Conservation (phyloP, 2,329 filamentous ascomycete species). For the Akanthomyces dipterigenus region DNA sequence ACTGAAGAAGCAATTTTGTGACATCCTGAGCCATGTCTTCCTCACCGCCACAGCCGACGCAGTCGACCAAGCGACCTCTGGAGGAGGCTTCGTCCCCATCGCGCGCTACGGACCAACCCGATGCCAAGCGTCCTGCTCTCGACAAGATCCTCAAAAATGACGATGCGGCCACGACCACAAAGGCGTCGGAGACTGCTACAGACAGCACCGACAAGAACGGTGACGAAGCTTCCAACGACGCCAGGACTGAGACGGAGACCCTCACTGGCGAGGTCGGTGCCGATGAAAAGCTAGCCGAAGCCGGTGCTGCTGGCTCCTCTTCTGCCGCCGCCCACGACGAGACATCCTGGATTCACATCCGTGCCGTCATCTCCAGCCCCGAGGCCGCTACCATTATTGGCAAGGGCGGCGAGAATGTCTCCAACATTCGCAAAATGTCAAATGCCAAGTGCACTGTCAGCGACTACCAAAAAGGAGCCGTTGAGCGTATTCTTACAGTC, state of each 20-base stretch:
- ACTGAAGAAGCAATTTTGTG: not conserved
- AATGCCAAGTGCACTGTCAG: constrained; percentile 98
- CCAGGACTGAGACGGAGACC: constrained; percentile 53
- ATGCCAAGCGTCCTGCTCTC: constrained; percentile 92
- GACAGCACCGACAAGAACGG: constrained; percentile 42
- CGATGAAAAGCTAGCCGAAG: constrained; percentile 41
- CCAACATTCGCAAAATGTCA: constrained; percentile 89
- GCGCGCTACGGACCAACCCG: constrained; percentile 83
- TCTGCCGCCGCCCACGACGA: constrained; percentile 67
- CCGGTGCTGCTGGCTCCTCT: constrained; percentile 30
- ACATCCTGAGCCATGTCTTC: constrained; percentile 58
- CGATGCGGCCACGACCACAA: constrained; percentile 43
- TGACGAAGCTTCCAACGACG: constrained; percentile 42
- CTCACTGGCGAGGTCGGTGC: constrained; percentile 46
- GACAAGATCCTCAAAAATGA: constrained; percentile 80
- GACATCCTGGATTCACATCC: constrained; percentile 92
- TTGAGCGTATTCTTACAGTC: constrained; percentile 95
- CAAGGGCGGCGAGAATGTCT: constrained; percentile 97
- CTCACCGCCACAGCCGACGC: constrained; percentile 58
- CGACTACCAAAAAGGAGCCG: constrained; percentile 93
- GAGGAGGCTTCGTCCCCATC: constrained; percentile 96
- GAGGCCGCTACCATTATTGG: constrained; percentile 97
- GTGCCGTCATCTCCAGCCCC: constrained; percentile 92
- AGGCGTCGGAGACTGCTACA: constrained; percentile 24
- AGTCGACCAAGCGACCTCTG: constrained; percentile 82